Conservation (phyloP, 129 eudicot species). For the Solidago caesia region DNA sequence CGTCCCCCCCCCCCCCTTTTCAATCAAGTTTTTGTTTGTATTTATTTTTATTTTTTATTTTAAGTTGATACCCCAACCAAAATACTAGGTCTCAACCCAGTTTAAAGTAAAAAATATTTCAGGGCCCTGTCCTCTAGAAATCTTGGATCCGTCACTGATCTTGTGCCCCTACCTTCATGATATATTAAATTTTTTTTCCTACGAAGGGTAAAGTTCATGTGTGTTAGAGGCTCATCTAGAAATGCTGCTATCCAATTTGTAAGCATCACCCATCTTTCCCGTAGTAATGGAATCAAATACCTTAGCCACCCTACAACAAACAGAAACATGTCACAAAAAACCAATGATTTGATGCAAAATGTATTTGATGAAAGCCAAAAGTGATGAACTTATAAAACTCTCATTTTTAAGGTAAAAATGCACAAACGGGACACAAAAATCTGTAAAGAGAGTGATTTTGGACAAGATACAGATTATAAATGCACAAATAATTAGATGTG, state of each 20-base stretch:
- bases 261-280: neutral
- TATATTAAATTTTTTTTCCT: neutral
- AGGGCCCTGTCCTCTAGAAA: too few species aligned
- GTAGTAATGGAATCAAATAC: neutral
- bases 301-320: slow-evolving; percentile 2
- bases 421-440: neutral
- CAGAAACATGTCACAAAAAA: neutral
- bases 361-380: neutral
- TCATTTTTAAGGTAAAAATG: neutral
- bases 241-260: too few species aligned
- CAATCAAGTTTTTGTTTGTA: too few species aligned
- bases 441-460: neutral
- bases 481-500: neutral
- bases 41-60: too few species aligned
- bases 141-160: too few species aligned
- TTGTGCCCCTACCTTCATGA: too few species aligned
- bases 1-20: too few species aligned
- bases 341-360: neutral
- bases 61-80: too few species aligned
- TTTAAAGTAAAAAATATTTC: too few species aligned
- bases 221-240: too few species aligned
- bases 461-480: neutral
- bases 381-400: neutral
- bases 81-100: too few species aligned
- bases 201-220: neutral